These are phyloP conservation scores for Cutaneotrichosporon dermatis DNA, from an alignment of 1,284 basidiomycete species.

Conservation along the genomic window DNA sequence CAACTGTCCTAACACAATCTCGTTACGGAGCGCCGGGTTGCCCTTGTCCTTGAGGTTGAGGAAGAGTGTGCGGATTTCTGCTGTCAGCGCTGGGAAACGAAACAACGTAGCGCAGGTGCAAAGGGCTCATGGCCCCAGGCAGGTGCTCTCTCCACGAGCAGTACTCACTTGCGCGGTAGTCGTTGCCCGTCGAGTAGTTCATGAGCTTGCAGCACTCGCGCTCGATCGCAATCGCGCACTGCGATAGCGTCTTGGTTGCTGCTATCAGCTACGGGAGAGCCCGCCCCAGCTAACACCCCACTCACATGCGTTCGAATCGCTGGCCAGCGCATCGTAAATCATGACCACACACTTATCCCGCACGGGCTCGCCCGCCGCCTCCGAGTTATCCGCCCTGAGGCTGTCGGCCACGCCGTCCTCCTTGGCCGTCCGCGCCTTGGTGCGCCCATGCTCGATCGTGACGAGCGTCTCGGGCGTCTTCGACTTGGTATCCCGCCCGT, in stretches of 20 bases:
- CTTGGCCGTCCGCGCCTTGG: conserved; percentile 60
- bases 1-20: conserved; percentile 76
- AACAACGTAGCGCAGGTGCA: too few relatives aligned
- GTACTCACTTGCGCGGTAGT: conserved; percentile 46
- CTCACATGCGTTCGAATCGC: conserved; percentile 79
- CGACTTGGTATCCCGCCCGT: conserved; percentile 3
- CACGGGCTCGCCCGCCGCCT: conserved; percentile 55
- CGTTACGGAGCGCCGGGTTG: conserved; percentile 80
- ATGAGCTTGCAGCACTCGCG: conserved; percentile 42
- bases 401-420: conserved; percentile 59
- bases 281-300: conserved; percentile 23
- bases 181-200: conserved; percentile 43
- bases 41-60: conserved; percentile 93
- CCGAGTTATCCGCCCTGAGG: conserved; percentile 42
- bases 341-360: conserved; percentile 86
- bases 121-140: too few relatives aligned
- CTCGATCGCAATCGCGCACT: conserved; percentile 51
- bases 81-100: conserved; percentile 11
- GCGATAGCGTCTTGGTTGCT: conserved; percentile 48
- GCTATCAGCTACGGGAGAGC: conserved; percentile 3
- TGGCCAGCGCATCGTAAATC: conserved; percentile 83
- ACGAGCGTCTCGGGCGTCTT: conserved; percentile 11
- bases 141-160: too few relatives aligned
- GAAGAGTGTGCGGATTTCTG: conserved; percentile 83
- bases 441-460: conserved; percentile 50